Evolutionary conservation across 257 asterid species (phyloP).

Genomic region (Capsicum pubescens): DNA sequence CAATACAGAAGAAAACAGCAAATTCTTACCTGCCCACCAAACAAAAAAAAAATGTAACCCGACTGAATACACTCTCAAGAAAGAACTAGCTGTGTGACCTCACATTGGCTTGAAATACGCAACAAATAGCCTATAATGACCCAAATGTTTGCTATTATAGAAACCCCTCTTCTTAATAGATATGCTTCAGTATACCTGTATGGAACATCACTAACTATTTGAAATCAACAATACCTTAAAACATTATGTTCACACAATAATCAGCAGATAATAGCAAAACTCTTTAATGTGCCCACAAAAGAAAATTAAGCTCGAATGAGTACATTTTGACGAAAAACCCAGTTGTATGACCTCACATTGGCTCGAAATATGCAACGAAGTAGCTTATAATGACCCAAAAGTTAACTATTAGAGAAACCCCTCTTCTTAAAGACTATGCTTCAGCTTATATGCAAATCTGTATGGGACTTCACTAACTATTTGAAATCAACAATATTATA

Average conservation of each 20-base stretch:
- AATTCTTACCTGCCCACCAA: too few species aligned
- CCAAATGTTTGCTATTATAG: neutral
- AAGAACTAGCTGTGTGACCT: neutral
- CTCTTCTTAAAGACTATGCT: neutral
- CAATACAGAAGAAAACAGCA: too few species aligned
- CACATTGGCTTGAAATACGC: neutral
- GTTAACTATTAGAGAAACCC: neutral
- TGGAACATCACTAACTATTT: neutral
- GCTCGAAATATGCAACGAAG: neutral
- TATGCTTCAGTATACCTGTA: neutral
- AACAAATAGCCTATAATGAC: neutral
- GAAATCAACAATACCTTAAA: neutral
- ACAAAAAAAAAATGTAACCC: neutral
- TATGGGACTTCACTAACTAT: neutral
- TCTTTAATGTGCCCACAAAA: too few species aligned
- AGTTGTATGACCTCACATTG: neutral
- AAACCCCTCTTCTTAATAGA: neutral
- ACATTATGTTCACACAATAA: neutral
- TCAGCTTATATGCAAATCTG: neutral
- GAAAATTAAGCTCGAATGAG: neutral
- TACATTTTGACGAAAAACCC: neutral
- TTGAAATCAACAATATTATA: neutral
- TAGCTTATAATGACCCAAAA: neutral
- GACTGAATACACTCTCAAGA: neutral
- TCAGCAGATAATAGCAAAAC: neutral